A percentile compares a stretch with the other conserved stretches of the same genome.
Evolutionary conservation across 495 filamentous ascomycete genomes (phyloP).

Genomic region (Penicillium longicatenatum): DNA sequence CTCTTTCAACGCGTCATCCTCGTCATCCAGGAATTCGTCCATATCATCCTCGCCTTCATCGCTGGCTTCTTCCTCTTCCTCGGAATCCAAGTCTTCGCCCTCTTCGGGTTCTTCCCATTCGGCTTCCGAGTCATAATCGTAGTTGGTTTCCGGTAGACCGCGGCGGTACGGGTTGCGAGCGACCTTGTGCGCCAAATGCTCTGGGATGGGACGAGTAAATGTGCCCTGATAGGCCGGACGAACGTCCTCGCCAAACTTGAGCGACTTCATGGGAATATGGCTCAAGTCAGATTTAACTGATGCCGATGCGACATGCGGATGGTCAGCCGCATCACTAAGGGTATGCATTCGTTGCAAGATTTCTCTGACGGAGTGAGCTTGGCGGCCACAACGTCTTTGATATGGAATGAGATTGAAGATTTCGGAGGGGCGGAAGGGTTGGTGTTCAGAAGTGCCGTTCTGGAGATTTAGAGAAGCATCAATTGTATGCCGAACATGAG

Average conservation of each 20-base stretch:
- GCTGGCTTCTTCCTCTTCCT: slow-evolving; percentile 71
- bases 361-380: slow-evolving; percentile 59
- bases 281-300: slow-evolving; percentile 49
- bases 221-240: slow-evolving; percentile 90
- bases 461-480: slow-evolving; percentile 44
- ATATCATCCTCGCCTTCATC: slow-evolving; percentile 58
- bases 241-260: slow-evolving; percentile 85
- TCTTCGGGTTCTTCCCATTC: slow-evolving; percentile 90
- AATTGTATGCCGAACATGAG: slow-evolving; percentile 47
- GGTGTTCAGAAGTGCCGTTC: slow-evolving; percentile 24
- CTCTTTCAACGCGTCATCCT: slow-evolving; percentile 44
- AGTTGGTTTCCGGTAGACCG: slow-evolving; percentile 68
- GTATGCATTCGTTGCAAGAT: slow-evolving; percentile 62
- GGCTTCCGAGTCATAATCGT: slow-evolving; percentile 95
- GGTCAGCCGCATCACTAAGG: slow-evolving; percentile 21
- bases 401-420: slow-evolving; percentile 60
- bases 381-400: slow-evolving; percentile 52
- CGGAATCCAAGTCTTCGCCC: slow-evolving; percentile 73
- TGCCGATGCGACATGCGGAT: slow-evolving; percentile 23
- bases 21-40: slow-evolving; percentile 57
- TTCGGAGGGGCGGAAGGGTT: slow-evolving; percentile 54
- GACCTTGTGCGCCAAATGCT: slow-evolving; percentile 53
- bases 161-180: slow-evolving; percentile 70
- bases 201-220: slow-evolving; percentile 59
- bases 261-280: slow-evolving; percentile 68